Base-by-base conservation (phyloP, 2,329 filamentous ascomycete species). In the Aspergillus jensenii region DNA sequence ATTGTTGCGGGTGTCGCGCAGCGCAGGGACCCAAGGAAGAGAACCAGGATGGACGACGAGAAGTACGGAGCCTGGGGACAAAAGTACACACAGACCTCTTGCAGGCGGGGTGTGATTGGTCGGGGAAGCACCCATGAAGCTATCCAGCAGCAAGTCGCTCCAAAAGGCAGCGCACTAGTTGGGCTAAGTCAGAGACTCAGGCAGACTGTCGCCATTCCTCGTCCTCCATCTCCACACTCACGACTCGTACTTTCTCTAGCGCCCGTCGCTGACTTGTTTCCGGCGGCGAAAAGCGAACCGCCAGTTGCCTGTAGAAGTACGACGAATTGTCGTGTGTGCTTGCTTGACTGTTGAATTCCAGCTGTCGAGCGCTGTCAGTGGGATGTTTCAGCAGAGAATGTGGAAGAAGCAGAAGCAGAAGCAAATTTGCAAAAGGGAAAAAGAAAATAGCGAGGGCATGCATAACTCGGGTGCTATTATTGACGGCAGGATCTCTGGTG, bases 81-180 rank as follows among this genome's bases (percentile, higher is more conserved):
- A 72, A 71, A 71, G 68, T 72, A 71, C 69, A 56, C 69, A 58
- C 59, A 58, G 59, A 60, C 62, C 54, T 40, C 54, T 27, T 31
- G 25, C 19, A 14, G 8, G 4, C 3, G 19, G 9, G 8, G 53
- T 35, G 47, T 71, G 63, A 73, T 73, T 72, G 67, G 40, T 58
- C 69, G 71, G 68, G 71, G 71, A 70, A 71, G 62, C 65, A 69
- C 63, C 70, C 68, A 62, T 56, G 64, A 64, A 65, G 66, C 60
- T 62, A 58, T 61, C 66, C 58, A 65, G 59, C 70, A 68, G 65
- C 68, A 67, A 31, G 64, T 70, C 69, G 71, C 70, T 69, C 65
- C 58, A 73, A 71, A 70, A 60, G 70, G 71, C 59, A 72, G 61
- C 12, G 67, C 62, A 60, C 51, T 45, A 53, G 41, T 45, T 63